Conservation (phyloP, 306 rosid species). For the Senna siamea region DNA sequence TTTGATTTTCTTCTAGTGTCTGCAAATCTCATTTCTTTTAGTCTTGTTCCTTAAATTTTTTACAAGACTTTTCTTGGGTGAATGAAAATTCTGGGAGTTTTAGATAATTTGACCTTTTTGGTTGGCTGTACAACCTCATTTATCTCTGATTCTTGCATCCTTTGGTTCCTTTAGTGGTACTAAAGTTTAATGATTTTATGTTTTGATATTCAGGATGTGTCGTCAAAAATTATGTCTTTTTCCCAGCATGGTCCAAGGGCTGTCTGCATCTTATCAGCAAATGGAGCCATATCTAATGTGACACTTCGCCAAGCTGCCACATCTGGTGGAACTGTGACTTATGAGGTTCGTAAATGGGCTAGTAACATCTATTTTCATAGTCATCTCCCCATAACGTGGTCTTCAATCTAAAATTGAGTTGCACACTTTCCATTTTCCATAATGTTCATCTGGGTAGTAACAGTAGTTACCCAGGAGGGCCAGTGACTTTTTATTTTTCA, state of each 20-base stretch:
- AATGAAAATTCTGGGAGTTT: background rate
- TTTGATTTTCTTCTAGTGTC: background rate
- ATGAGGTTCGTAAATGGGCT: constrained; percentile 66
- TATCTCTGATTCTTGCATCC: background rate
- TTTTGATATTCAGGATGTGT: constrained; percentile 60
- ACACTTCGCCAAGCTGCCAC: constrained; percentile 70
- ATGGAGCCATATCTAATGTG: constrained; percentile 75
- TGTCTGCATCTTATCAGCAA: constrained; percentile 68
- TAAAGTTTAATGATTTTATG: constrained; percentile 6
- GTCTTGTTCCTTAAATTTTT: background rate
- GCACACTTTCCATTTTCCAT: background rate
- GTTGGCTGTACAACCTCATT: background rate
- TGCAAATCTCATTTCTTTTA: background rate
- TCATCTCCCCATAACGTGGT: constrained; percentile 5
- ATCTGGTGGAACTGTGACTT: constrained; percentile 80
- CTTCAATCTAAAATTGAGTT: background rate
- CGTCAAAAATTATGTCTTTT: constrained; percentile 61
- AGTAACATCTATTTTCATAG: constrained; percentile 13
- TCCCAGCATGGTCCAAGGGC: constrained; percentile 64
- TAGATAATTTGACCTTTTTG: background rate
- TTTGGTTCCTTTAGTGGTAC: background rate
- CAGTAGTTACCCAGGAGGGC: too few species aligned
- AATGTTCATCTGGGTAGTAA: too few species aligned
- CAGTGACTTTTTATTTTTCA: background rate
- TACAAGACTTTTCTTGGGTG: background rate